Evolutionary conservation across 148 eudicot genomes (phyloP).

Genomic region (Selenicereus undatus): DNA sequence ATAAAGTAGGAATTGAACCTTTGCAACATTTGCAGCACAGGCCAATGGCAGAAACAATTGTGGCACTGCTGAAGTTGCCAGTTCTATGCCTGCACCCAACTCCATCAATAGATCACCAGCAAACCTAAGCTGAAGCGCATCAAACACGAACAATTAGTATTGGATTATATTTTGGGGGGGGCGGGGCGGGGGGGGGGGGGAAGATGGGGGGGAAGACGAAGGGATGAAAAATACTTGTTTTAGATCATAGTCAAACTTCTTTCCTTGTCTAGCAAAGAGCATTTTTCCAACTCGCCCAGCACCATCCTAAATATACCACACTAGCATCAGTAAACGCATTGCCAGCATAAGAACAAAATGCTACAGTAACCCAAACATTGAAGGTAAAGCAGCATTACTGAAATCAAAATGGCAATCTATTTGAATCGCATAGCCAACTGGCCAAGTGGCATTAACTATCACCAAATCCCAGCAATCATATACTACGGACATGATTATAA

Average conservation of each 20-base stretch:
- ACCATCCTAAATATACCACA: slow-evolving; percentile 60
- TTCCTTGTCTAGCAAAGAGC: slow-evolving; percentile 96
- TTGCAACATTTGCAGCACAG: slow-evolving; percentile 92
- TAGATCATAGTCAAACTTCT: slow-evolving; percentile 93
- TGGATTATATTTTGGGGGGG: neutral
- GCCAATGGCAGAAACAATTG: slow-evolving; percentile 96
- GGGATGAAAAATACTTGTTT: slow-evolving; percentile 59
- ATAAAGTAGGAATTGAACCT: slow-evolving; percentile 39
- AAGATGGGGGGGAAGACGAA: slow-evolving; percentile 3
- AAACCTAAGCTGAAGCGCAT: slow-evolving; percentile 70
- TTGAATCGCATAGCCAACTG: neutral
- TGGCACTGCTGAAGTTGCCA: slow-evolving; percentile 91
- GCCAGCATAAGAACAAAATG: neutral
- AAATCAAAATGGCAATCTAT: neutral
- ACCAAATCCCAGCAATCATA: neutral
- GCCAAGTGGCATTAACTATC: neutral
- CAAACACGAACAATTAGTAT: slow-evolving; percentile 3
- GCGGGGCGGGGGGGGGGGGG: neutral
- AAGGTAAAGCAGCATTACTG: neutral
- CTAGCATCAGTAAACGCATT: slow-evolving; percentile 6
- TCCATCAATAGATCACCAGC: slow-evolving; percentile 96
- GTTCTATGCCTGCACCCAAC: slow-evolving; percentile 93
- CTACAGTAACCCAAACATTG: neutral
- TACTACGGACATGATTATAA: neutral
- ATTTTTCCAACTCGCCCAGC: slow-evolving; percentile 98